phyloP scores from a whole-genome alignment of 352 stramenopile genomes.

The Halophytophthora batemanensis region DNA sequence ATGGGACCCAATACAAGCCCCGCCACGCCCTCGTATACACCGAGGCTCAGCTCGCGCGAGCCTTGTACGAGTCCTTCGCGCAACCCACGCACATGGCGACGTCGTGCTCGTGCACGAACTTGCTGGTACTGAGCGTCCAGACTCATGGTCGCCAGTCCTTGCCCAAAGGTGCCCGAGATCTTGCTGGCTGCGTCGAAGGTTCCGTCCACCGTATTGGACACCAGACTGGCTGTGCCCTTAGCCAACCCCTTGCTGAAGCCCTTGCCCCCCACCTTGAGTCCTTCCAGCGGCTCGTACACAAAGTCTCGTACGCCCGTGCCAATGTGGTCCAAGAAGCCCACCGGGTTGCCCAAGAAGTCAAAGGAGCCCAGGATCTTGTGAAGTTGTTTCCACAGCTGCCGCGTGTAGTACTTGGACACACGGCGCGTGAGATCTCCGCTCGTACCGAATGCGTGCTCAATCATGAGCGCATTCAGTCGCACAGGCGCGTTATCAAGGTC shows the following conservation, averaged over 20 bases:
- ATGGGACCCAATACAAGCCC: slow-evolving; percentile 81
- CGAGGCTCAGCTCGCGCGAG: slow-evolving; percentile 80
- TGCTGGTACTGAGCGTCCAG: slow-evolving; percentile 88
- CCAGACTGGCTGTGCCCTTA: slow-evolving; percentile 84
- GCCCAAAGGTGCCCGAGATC: slow-evolving; percentile 86
- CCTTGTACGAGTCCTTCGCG: slow-evolving; percentile 80
- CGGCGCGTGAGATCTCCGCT: slow-evolving; percentile 75
- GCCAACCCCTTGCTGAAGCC: slow-evolving; percentile 84
- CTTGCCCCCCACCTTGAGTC: slow-evolving; percentile 85
- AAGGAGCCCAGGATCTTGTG: slow-evolving; percentile 88
- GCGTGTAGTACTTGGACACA: slow-evolving; percentile 89
- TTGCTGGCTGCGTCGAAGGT: slow-evolving; percentile 88
- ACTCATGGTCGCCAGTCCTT: slow-evolving; percentile 82
- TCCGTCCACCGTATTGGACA: slow-evolving; percentile 84
- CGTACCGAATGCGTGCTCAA: slow-evolving; percentile 89
- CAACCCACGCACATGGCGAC: slow-evolving; percentile 75
- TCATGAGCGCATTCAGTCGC: slow-evolving; percentile 84
- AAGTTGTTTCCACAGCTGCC: slow-evolving; percentile 86
- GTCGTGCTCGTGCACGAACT: slow-evolving; percentile 71
- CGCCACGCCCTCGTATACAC: slow-evolving; percentile 81
- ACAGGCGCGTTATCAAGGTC: slow-evolving; percentile 88
- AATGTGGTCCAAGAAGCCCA: slow-evolving; percentile 92
- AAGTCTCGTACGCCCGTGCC: slow-evolving; percentile 95
- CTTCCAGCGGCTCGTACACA: slow-evolving; percentile 95
- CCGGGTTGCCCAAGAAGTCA: slow-evolving; percentile 86